Evolutionary conservation across 805 yeast species (phyloP), one percentile per base, ranked within the genome.

Genomic region (Metschnikowia bowlesiae): DNA sequence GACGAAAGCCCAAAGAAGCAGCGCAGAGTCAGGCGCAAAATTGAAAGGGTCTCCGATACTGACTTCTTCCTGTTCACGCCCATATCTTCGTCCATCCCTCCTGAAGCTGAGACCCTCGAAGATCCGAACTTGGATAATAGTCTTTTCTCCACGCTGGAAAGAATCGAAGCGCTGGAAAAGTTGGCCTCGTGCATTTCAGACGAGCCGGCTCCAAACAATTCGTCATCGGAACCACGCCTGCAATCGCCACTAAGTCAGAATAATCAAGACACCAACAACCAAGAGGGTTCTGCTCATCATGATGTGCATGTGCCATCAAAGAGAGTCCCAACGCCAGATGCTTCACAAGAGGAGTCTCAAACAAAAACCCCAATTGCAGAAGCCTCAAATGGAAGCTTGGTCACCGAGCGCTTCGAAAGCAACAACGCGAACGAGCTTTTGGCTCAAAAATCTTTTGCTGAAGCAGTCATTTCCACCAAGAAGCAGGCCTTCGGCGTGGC

Each of bases 1-100:
- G 43, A 29, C 1, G 49, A 18, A 13, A 42, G 22, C 7, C 49
- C 53, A 18, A 16, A 44, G 16, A 49, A 51, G 13, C 55, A 49
- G 22, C 49, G 60, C 31, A 53, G 70, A 31, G 69, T 68, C 47
- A 57, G 74, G 53, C 57, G 69, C 36, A 68, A 62, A 44, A 61
- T 66, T 35, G 68, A 69, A 48, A 62, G 63, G 38, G 70, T 67
- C 2, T 64, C 61, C 44, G 67, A 63, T 14, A 59, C 70, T 34
- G 69, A 69, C 42, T 71, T 71, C 47, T 69, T 71, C 46, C 69
- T 67, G 49, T 65, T 70, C 34, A 42, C 57, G 2, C 55, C 56
- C 3, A 14, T 42, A 16, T 47, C 47, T 38, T 48, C 55, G 7
- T 33, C 45, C 18, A 29, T 39, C 26, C 26, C 43, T 14, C 22